Evolutionary conservation across 129 eudicot species (phyloP).

Genomic region (Flaveria ramosissima): DNA sequence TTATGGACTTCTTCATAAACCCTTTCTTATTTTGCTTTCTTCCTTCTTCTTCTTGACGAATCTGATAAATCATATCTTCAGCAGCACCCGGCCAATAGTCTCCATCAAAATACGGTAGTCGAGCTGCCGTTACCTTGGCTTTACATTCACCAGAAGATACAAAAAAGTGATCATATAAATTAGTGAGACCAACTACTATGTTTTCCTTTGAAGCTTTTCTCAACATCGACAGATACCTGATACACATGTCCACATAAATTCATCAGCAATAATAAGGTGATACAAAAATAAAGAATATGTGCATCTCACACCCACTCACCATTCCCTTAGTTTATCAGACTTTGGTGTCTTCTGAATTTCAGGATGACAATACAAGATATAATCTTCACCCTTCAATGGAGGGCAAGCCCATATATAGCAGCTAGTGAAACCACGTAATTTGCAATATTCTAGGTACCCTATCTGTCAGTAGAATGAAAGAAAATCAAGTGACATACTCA

Average conservation of each 20-base stretch:
- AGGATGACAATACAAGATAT: constrained; percentile 95
- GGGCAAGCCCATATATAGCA: constrained; percentile 99
- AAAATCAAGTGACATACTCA: background rate
- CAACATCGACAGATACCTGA: constrained; percentile 93
- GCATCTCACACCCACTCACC: constrained; percentile 50
- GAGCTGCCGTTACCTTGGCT: constrained; percentile 92
- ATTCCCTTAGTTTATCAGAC: constrained; percentile 89
- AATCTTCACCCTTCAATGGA: constrained; percentile 96
- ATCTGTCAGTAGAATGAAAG: constrained; percentile 49
- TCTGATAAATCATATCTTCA: constrained; percentile 80
- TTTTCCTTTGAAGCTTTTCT: constrained; percentile 81
- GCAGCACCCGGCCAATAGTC: constrained; percentile 99
- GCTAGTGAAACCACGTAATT: constrained; percentile 89
- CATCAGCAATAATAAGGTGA: constrained; percentile 4
- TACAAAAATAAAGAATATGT: constrained; percentile 1
- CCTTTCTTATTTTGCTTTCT: constrained; percentile 76
- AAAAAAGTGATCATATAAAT: constrained; percentile 84
- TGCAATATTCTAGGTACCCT: constrained; percentile 89
- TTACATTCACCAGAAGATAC: constrained; percentile 75
- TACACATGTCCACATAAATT: constrained; percentile 5
- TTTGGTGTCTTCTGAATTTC: constrained; percentile 98
- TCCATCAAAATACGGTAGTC: constrained; percentile 95
- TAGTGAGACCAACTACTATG: constrained; percentile 77
- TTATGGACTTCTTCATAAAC: constrained; percentile 51
- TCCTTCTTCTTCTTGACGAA: constrained; percentile 85